A percentile compares a stretch with the other conserved stretches of the same genome.
phyloP scores from a whole-genome alignment of 1,284 basidiomycete species.

The Pisolithus thermaeus region DNA sequence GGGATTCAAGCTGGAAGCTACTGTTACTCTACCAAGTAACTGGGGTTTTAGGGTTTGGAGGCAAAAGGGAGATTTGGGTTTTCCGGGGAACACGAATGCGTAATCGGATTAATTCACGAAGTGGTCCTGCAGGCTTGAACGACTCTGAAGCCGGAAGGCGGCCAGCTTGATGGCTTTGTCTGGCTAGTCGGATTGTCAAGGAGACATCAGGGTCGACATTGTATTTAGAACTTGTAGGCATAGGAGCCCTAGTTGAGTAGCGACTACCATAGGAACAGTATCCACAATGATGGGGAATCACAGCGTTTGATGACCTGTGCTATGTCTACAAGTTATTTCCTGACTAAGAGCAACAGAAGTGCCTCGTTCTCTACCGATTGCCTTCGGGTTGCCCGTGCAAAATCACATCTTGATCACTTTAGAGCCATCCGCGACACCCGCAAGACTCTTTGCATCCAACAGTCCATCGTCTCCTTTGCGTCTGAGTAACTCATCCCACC shows the following conservation, averaged over 20 bases:
- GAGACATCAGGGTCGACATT: not conserved
- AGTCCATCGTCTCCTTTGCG: conserved; percentile 56
- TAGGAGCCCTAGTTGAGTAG: too few species aligned
- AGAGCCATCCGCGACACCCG: conserved; percentile 63
- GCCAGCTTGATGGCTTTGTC: not conserved
- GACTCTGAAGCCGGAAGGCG: not conserved
- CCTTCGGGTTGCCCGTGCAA: too few species aligned
- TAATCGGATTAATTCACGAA: conserved; percentile 28
- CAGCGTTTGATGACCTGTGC: too few species aligned
- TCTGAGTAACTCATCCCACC: conserved; percentile 90
- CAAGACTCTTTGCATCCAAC: conserved; percentile 63
- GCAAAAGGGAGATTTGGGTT: conserved; percentile 45
- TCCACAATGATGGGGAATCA: too few species aligned
- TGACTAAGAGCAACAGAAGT: too few species aligned
- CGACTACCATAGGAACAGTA: too few species aligned
- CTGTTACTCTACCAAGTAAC: conserved; percentile 37
- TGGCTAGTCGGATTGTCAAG: too few species aligned
- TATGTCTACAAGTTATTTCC: too few species aligned
- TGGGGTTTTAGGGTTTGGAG: conserved; percentile 36
- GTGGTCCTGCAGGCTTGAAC: conserved; percentile 15
- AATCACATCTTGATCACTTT: conserved; percentile 69
- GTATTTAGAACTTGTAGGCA: too few species aligned
- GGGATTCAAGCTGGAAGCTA: conserved; percentile 44
- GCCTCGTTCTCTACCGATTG: too few species aligned
- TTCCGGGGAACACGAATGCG: conserved; percentile 32